These are phyloP conservation scores for Dysphania ambrosioides DNA, from an alignment of 148 eudicot genomes.

Conservation along the genomic window DNA sequence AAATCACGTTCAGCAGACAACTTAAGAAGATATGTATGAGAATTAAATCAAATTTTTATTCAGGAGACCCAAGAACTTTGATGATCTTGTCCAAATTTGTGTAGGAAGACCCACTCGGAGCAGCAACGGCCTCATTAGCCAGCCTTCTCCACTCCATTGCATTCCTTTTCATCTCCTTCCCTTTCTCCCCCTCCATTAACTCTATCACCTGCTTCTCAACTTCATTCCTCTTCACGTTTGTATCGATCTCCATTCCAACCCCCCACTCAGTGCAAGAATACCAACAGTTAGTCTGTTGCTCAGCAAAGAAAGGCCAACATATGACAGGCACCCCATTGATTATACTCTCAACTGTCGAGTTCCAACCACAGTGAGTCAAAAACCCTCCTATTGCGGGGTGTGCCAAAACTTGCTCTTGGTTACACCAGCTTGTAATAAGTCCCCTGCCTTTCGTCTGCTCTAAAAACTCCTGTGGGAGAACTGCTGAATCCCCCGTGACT, in stretches of 20 bases:
- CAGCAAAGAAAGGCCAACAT: conserved; percentile 41
- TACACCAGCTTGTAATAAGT: conserved; percentile 27
- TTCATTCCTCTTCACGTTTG: conserved; percentile 24
- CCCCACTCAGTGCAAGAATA: conserved; percentile 34
- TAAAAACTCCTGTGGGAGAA: conserved; percentile 29
- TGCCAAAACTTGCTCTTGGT: conserved; percentile 33
- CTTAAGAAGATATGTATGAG: not conserved
- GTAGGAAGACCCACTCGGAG: conserved; percentile 27
- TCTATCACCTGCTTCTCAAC: conserved; percentile 36
- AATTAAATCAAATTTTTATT: not conserved
- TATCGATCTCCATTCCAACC: conserved; percentile 34
- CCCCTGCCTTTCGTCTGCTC: conserved; percentile 22
- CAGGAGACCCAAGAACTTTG: not conserved
- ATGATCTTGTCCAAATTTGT: conserved; percentile 24
- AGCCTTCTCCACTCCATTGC: conserved; percentile 25
- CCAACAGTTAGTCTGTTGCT: conserved; percentile 38
- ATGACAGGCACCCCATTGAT: conserved; percentile 31
- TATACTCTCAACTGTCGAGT: conserved; percentile 27
- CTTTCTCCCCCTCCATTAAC: conserved; percentile 33
- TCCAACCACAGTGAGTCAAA: conserved; percentile 39
- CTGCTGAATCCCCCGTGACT: conserved; percentile 20
- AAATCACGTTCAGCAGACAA: not conserved
- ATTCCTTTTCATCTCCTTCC: conserved; percentile 30
- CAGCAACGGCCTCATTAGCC: conserved; percentile 22
- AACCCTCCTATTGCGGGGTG: conserved; percentile 33